Base-by-base conservation (phyloP, 106 monocot genomes). In the Dendrobium huoshanense region DNA sequence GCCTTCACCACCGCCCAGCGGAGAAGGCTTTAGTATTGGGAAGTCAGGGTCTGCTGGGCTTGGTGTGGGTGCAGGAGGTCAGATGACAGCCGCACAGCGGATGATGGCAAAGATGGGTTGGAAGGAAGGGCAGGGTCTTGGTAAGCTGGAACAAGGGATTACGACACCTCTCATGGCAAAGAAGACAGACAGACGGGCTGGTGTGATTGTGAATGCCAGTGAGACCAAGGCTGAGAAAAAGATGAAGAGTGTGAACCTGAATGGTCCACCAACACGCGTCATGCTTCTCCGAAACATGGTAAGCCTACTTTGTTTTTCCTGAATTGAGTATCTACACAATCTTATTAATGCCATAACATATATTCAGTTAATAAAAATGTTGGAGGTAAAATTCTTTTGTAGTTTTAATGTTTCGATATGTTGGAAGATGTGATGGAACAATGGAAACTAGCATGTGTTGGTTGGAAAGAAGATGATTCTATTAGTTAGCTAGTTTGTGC, bases 81-180 rank as follows among this genome's bases (percentile, higher is more conserved):
- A 98, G 84, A 98, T 98, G 94, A 98, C 97, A 44, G 97, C 97
- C 42, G 97, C 97, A 0, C 97, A 98, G 85, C 86, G 94, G 85
- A 98, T 98, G 98, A 98, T 98, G 98, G 95, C 95, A 18, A 98
- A 92, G 88, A 98, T 98, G 98, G 98, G 98, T 27, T 98, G 98
- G 98, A 98, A 98, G 59, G 88, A 98, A 86, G 98, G 98, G 0
- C 98, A 98, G 85, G 98, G 98, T 16, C 95, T 98, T 79, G 98
- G 98, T 1, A 98, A 91, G 81, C 95, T 86, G 80, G 98, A 98
- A 80, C 98, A 98, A 80, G 98, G 98, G 9, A 98, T 98, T 72
- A 98, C 98, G 1, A 92, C 98, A 22, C 98, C 98, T 42, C 79
- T 98, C 55, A 91, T 98, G 90, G 98, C 98, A 9, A 98, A 95